Evolutionary conservation across 148 eudicot genomes (phyloP), one percentile per base, ranked within the genome.

Genomic region (Rhododendron williamsianum): DNA sequence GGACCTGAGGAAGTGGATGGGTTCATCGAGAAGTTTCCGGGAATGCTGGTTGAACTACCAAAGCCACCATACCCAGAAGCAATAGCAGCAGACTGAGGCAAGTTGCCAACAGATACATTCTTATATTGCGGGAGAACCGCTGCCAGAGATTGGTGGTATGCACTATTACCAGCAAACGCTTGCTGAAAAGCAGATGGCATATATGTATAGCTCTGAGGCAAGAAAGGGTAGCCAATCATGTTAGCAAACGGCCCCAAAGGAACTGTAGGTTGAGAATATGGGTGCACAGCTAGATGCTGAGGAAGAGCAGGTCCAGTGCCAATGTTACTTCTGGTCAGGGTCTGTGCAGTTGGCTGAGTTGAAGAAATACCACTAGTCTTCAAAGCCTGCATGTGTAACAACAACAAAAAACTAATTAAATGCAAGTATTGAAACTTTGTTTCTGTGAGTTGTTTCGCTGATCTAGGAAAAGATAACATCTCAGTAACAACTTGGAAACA

Each of bases 111-210:
- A 3, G 98, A 91, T 23, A 89, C 90, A 30, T 88, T 97, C 69
- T 97, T 97, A 81, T 92, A 96, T 63, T 93, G 99, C 33, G 98
- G 96, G 58, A 93, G 90, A 82, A 90, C 80, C 19, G 93, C 93
- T 18, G 95, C 92, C 10, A 94, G 83, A 49, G 97, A 92, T 82
- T 96, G 99, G 85, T 94, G 97, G 87, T 94, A 93, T 2, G 91
- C 78, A 83, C 81, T 93, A 87, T 93, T 95, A 71, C 95, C 95
- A 38, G 96, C 94, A 92, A 91, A 92, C 45, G 94, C 90, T 87
- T 92, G 99, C 89, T 92, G 98, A 88, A 91, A 97, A 23, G 95
- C 94, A 84, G 94, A 91, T 9, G 99, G 95, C 96, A 97, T 84
- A 85, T 94, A 94, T 1, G 95, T 86, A 87, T 95, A 97, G 84